Evolutionary conservation across 2,329 filamentous ascomycete species (phyloP), one percentile per base, ranked within the genome.

Genomic region (Trichoderma asperellum): DNA sequence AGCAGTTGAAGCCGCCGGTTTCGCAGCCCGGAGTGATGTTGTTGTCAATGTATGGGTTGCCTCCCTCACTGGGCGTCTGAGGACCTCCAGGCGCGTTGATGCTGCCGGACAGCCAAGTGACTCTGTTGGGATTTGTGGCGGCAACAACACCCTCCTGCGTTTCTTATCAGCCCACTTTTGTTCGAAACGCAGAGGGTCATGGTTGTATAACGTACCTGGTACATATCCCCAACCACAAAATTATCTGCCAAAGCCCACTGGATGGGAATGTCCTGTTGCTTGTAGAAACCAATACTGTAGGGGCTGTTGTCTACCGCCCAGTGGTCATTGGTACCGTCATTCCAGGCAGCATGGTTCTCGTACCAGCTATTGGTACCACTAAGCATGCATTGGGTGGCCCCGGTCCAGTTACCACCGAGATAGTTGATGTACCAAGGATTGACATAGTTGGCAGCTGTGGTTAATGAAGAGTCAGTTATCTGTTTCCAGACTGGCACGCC

Each of bases 391-490:
- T 87, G 86, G 5, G 85, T 87, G 0, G 85, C 83, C 40, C 86
- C 78, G 6, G 76, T 71, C 78, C 81, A 86, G 49, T 80, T 77
- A n/a, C 83, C 84, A 2, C 84, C 85, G 6, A 83, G 79, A 71
- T 87, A 86, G 72, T 86, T 87, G 24, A 88, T 76, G 72, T 87
- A 84, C 83, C 83, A 88, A 0, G 86, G 85, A 14, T 84, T 79
- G 14, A 87, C 77, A 18, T 79, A 79, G 5, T 81, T 77, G 1
- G 83, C 77, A 2, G 77, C 74, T 4, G 76, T 81, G 4, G 81
- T 82, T 72, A 83, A 74, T 16, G 72, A 71, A 0, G 78, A 71
- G 49, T 80, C 76, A 18, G 83, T 80, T n/a, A 77, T 79, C 78
- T 86, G 84, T 68, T 84, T 79, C 79, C 81, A 86, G 21, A 85